A percentile compares a stretch with the other conserved stretches of the same genome.
phyloP scores from a whole-genome alignment of 2,329 filamentous ascomycete species.

The Aureobasidium sp. region DNA sequence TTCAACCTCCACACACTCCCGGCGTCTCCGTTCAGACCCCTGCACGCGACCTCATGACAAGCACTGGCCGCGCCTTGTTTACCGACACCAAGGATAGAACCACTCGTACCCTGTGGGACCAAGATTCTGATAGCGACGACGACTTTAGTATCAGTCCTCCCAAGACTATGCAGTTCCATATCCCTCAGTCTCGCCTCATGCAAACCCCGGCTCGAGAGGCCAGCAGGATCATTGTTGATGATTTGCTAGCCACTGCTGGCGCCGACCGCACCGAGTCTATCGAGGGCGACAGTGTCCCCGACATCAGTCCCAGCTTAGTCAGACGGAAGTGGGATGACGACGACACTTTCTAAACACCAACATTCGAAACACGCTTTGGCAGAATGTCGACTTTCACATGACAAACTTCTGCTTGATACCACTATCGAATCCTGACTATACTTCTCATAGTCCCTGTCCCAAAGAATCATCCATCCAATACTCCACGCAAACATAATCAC shows the following conservation, averaged over 20 bases:
- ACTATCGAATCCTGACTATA: not conserved
- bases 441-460: not conserved
- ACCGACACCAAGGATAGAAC: conserved; percentile 23
- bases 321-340: conserved; percentile 34
- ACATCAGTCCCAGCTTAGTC: conserved; percentile 41
- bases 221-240: conserved; percentile 70
- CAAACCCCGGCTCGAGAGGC: conserved; percentile 79
- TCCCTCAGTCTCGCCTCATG: conserved; percentile 66
- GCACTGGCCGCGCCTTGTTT: conserved; percentile 28
- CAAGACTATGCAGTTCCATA: conserved; percentile 81
- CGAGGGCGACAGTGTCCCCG: conserved; percentile 32
- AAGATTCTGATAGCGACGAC: conserved; percentile 55
- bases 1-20: conserved; percentile 54
- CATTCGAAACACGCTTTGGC: not conserved
- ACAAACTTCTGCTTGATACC: too few species aligned
- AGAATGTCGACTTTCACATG: not conserved
- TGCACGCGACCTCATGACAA: conserved; percentile 27
- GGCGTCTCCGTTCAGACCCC: conserved; percentile 80
- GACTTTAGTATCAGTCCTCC: conserved; percentile 57
- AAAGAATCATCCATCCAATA: not conserved
- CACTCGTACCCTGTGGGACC: conserved; percentile 55
- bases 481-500: not conserved
- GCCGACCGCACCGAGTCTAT: conserved; percentile 44
- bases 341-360: conserved; percentile 34
- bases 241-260: conserved; percentile 68